Evolutionary conservation across 176 grass and related monocot species (phyloP), one percentile per base, ranked within the genome.

Genomic region (Pharus latifolius): DNA sequence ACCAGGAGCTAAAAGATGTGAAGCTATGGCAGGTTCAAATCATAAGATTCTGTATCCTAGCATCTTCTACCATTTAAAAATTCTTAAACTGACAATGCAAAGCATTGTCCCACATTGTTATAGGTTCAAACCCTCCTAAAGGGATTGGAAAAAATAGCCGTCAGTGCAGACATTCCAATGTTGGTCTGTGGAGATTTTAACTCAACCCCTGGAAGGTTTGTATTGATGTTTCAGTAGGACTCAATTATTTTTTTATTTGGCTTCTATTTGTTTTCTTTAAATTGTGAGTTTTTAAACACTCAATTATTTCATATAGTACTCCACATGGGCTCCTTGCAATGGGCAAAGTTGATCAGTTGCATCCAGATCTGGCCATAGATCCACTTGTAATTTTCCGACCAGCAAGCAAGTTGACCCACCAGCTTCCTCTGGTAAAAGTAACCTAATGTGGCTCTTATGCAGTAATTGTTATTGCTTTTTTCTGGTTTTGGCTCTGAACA

Each of bases 101-200:
- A 31, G 54, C 17, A 60, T 63, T 54, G 27, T 72, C 12, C 14
- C 5, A 29, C 75, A 71, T 61, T 55, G 28, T 72, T 62, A 24
- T 44, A 91, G 91, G 85, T 96, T 32, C 88, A 96, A 55, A 96
- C 91, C 20, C 88, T 96, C 42, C 78, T 96, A 63, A 96, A 96
- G 76, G 91, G 91, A 32, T 73, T 96, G 65, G 91, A 96, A 56
- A 96, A 96, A 78, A 96, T 96, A 78, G 91, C 91, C 25, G 75
- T 85, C 34, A 96, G 91, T 85, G 91, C 91, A 26, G 87, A 96
- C 46, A 96, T 96, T 83, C 88, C 91, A 60, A 96, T 96, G 84
- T 67, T 96, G 84, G 91, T 96, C 9, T 96, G 91, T 83, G 91
- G 91, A 58, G 91, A 96, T 96, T 91, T 96, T 45, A 91, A 91